Base-by-base conservation (phyloP, 306 rosid species). In the Alnus rubra region DNA sequence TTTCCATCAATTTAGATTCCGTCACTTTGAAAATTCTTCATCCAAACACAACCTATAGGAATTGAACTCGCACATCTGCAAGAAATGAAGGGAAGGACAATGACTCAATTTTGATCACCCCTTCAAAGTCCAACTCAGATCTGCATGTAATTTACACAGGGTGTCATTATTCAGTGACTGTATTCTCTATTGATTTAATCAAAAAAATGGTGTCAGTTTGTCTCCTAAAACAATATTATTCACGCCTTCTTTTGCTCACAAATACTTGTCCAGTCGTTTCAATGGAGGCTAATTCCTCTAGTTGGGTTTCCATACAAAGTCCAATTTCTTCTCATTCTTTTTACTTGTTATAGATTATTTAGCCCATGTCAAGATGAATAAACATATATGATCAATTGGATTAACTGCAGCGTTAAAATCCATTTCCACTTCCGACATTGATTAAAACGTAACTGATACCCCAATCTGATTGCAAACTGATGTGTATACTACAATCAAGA, bases 61-160 rank as follows among this genome's bases (percentile, higher is more conserved):
- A 3, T 16, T 16, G 8, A 53, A 53, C 58, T 18, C 12, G 16
- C 19, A 4, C 23, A 53, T 53, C 19, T 16, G 7, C 23, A 16
- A 49, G 52, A 49, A 49, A 49, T 14, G 2, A 49, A 59, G 65
- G 5, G 31, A 59, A 59, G 13, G 37, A 59, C 2, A 11, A 59
- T 9, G 39, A 28, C 8, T 28, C 16, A 59, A 59, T 59, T 59
- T 59, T 9, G 15, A 35, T 35, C 48, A 64, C 35, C 45, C 19
- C 47, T 64, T 64, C 70, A 15, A 64, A 37, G 45, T 15, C 70
- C 70, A 64, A 59, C 33, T 13, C 70, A 35, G n/a, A n/a, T 64
- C 23, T 16, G 47, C 10, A 35, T 14, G 23, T 15, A 64, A 35
- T 7, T 64, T 35, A 14, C 48, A 35, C 10, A 64, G 70, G 18